Evolutionary conservation across 225 moss, liverwort and hornwort genomes (phyloP), one percentile per base, ranked within the genome.

Genomic region (Antitrichia curtipendula): DNA sequence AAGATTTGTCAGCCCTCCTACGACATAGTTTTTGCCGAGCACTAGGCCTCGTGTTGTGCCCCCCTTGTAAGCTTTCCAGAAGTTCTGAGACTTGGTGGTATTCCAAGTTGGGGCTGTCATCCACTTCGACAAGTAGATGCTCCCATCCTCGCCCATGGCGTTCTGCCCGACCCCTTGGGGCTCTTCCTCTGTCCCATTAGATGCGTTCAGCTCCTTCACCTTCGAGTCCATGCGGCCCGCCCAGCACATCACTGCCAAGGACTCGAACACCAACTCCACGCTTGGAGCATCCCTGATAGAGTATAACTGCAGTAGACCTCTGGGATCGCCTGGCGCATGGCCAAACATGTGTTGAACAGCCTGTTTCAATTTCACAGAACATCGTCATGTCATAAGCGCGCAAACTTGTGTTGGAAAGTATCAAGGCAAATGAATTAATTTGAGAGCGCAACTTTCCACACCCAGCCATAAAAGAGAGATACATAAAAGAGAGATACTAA

Each of bases 11-110:
- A 96, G 80, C 24, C 97, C 99, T 60, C 99, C 99, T 40, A 97
- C 97, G 54, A 99, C 96, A 75, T 93, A 96, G 61, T 92, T 96
- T 75, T 93, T 99, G 31, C 99, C 95, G 32, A 99, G 93, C 32
- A 99, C 97, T 66, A 99, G 56, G 45, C 96, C 99, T 82, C 96
- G 91, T 14, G 82, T 83, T 12, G 87, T 32, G 27, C 91, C 91
- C 22, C 93, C 90, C 81, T 85, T 96, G 85, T 88, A 90, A 60
- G 90, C 76, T 86, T 85, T 95, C 99, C 99, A 99, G 86, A 99
- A 99, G 58, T 94, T 86, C 70, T 49, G 90, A 31, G 99, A 96
- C 88, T 95, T 96, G 31, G 93, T 93, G 43, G 91, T 86, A 60
- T 63, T 92, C 97, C 97, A 99, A 29, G 97, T 91, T 22, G 94